Conservation (phyloP, 2,329 filamentous ascomycete species). For the Pseudocercospora musae region DNA sequence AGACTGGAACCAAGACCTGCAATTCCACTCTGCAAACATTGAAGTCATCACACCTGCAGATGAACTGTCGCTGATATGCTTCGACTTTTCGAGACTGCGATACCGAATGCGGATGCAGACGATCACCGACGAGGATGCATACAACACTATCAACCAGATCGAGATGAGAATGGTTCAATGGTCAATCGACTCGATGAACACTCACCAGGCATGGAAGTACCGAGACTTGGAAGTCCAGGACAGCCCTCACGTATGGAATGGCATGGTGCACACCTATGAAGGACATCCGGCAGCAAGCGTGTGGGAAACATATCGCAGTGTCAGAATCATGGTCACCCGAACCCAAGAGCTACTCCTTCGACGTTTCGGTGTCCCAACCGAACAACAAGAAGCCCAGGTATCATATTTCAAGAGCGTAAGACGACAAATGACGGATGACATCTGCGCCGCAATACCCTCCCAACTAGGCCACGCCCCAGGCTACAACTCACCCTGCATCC, state of each 20-base stretch:
- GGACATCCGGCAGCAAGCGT: slow-evolving; percentile 20
- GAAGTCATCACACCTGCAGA: slow-evolving; percentile 24
- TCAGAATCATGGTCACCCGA: slow-evolving; percentile 32
- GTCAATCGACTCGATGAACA: slow-evolving; percentile 22
- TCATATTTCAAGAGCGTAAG: slow-evolving; percentile 28
- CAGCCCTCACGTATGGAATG: slow-evolving; percentile 32
- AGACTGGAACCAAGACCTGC: slow-evolving; percentile 30
- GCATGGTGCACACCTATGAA: slow-evolving; percentile 27
- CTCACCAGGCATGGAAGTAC: slow-evolving; percentile 27
- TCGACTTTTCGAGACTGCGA: slow-evolving; percentile 27
- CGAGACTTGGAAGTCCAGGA: slow-evolving; percentile 29
- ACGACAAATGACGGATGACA: slow-evolving; percentile 33
- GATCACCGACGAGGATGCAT: slow-evolving; percentile 25
- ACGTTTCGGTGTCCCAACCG: slow-evolving; percentile 16
- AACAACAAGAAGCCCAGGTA: slow-evolving; percentile 22
- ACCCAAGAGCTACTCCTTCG: slow-evolving; percentile 29
- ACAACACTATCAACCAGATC: slow-evolving; percentile 22
- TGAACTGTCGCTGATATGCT: slow-evolving; percentile 23
- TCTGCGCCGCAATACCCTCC: slow-evolving; percentile 28
- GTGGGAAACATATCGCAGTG: slow-evolving; percentile 30
- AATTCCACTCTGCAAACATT: slow-evolving; percentile 9
- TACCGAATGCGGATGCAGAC: slow-evolving; percentile 16
- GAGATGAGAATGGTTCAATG: slow-evolving; percentile 31
- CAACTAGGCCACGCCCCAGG: slow-evolving; percentile 30
- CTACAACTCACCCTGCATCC: slow-evolving; percentile 24